These are phyloP conservation scores for Coemansia sp. DNA, from an alignment of 192 early-diverging fungal species.

Conservation along the genomic window DNA sequence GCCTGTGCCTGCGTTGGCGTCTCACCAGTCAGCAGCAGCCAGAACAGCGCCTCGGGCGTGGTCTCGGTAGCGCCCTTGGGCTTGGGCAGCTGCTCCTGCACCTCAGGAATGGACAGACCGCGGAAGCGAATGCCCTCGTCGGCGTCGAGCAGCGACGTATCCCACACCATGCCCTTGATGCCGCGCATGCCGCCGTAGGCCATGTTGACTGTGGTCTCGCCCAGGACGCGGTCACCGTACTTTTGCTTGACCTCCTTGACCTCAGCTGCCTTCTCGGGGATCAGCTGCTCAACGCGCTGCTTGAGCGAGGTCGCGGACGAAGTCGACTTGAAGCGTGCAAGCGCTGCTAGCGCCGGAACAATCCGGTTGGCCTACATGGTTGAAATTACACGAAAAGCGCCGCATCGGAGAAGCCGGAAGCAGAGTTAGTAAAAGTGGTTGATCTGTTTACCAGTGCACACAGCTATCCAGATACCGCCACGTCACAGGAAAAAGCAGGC, in stretches of 20 bases:
- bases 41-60: slow-evolving; percentile 98
- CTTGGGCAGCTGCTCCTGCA: slow-evolving; percentile 86
- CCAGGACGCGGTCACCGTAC: slow-evolving; percentile 86
- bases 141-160: slow-evolving; percentile 95
- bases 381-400: not conserved
- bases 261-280: slow-evolving; percentile 93
- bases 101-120: slow-evolving; percentile 93
- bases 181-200: slow-evolving; percentile 98
- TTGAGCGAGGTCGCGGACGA: slow-evolving; percentile 67
- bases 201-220: slow-evolving; percentile 97
- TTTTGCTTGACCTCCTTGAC: slow-evolving; percentile 92
- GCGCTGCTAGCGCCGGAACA: slow-evolving; percentile 38
- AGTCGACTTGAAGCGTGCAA: slow-evolving; percentile 58
- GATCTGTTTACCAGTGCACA: slow-evolving; percentile 1
- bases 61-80: slow-evolving; percentile 88
- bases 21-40: slow-evolving; percentile 97
- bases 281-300: slow-evolving; percentile 90
- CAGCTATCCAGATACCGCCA: slow-evolving; percentile 37
- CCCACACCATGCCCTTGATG: slow-evolving; percentile 99
- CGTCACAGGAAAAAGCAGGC: slow-evolving; percentile 17
- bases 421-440: slow-evolving; percentile 2
- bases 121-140: slow-evolving; percentile 99
- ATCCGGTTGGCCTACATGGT: slow-evolving; percentile 39
- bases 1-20: slow-evolving; percentile 93
- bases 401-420: slow-evolving; percentile 7